phyloP scores from a whole-genome alignment of 1,284 basidiomycete species.

The Earliella scabrosa region DNA sequence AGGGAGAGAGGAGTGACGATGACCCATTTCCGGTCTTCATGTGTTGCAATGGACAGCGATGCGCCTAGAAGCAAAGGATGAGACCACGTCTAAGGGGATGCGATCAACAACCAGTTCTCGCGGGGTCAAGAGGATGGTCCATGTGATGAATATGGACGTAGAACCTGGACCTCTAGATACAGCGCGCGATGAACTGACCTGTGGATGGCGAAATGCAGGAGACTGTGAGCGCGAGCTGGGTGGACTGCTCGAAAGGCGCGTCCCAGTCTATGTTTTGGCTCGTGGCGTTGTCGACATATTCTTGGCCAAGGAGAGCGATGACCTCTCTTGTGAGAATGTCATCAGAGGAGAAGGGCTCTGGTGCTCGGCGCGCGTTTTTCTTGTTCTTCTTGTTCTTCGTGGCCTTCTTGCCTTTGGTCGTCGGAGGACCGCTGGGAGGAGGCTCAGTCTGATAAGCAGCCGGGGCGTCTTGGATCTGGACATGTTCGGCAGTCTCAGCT shows the following conservation, averaged over 20 bases:
- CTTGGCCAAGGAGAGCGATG: constrained; percentile 65
- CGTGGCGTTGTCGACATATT: constrained; percentile 55
- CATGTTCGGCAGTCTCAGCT: not conserved
- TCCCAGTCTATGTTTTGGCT: constrained; percentile 57
- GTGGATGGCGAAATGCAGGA: constrained; percentile 59
- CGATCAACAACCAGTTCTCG: too few relatives aligned
- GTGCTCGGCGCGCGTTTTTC: constrained; percentile 37
- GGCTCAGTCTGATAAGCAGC: constrained; percentile 8
- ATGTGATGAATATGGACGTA: not conserved
- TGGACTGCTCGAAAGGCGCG: constrained; percentile 60
- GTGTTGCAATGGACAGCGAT: constrained; percentile 63
- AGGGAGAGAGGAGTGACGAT: constrained; percentile 84
- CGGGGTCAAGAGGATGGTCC: not conserved
- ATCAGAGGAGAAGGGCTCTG: constrained; percentile 71
- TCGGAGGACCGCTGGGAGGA: constrained; percentile 22
- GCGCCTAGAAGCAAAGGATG: constrained; percentile 52
- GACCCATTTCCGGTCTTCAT: constrained; percentile 67
- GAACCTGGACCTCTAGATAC: not conserved
- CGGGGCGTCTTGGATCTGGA: constrained; percentile 2
- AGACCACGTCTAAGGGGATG: too few relatives aligned
- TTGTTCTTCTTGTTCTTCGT: constrained; percentile 30
- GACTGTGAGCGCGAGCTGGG: constrained; percentile 73
- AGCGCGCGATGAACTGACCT: constrained; percentile 58
- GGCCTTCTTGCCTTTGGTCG: constrained; percentile 19
- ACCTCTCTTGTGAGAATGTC: constrained; percentile 82